Conservation (phyloP, 148 eudicot species). For the Dianthus caryophyllus region DNA sequence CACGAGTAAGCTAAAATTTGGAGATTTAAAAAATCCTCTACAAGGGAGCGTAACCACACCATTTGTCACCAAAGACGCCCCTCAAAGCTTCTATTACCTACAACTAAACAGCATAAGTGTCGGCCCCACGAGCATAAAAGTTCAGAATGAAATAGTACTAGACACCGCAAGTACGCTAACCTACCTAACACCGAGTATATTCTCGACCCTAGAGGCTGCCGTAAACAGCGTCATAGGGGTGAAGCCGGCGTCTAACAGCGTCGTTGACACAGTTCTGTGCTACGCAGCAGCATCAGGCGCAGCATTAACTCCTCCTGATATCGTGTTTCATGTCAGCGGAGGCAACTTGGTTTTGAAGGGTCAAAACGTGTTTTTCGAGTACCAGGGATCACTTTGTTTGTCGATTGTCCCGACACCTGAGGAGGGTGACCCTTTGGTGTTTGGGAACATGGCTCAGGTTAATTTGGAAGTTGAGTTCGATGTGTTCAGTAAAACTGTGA, state of each 20-base stretch:
- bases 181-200: conserved; percentile 22
- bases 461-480: conserved; percentile 31
- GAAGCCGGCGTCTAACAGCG: conserved; percentile 14
- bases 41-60: conserved; percentile 23
- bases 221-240: conserved; percentile 20
- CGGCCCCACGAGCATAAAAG: conserved; percentile 17
- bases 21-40: neutral
- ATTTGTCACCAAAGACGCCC: neutral
- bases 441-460: conserved; percentile 35
- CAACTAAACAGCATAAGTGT: conserved; percentile 27
- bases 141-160: conserved; percentile 22
- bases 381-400: conserved; percentile 18
- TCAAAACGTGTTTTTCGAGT: conserved; percentile 12
- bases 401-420: conserved; percentile 17
- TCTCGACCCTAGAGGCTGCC: conserved; percentile 20
- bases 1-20: conserved; percentile 34
- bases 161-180: conserved; percentile 40
- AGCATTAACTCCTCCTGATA: conserved; percentile 19
- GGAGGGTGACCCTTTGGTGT: conserved; percentile 22
- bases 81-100: conserved; percentile 26
- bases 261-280: conserved; percentile 19
- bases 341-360: conserved; percentile 25
- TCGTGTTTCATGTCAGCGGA: conserved; percentile 30
- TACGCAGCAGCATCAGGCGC: conserved; percentile 17
- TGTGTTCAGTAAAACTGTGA: conserved; percentile 16